Evolutionary conservation across 2,329 filamentous ascomycete species (phyloP), one percentile per base, ranked within the genome.

Genomic region (Colletotrichum cereale): DNA sequence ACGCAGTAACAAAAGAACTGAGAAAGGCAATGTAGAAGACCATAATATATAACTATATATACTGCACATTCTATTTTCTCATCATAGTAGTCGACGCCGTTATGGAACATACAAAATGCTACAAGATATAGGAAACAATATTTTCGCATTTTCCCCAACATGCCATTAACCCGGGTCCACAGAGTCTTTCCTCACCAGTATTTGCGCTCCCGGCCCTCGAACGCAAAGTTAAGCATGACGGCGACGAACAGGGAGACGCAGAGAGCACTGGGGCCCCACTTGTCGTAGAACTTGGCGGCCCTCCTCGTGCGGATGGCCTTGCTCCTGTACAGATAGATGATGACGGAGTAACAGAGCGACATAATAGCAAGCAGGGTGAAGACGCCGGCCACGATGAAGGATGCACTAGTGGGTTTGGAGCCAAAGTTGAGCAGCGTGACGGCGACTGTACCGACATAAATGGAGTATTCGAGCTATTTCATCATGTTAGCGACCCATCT

Each of bases 281-380:
- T 91, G 80, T 99, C 96, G 80, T 98, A 96, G 82, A 96, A 99
- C 76, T 91, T 92, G 50, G 96, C 94, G n/a, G 93, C 94, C 74
- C 91, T 91, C 63, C 96, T 88, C 76, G 92, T 91, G 75, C 94
- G 89, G 78, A 98, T 98, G 73, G 94, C 94, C 73, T 89, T 86
- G 75, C 96, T 95, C 67, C 96, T 90, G 89, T 96, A 97, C 29
- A 97, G 84, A 80, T 98, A 99, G 64, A 97, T 89, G 58, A 87
- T 88, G 50, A 97, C 90, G 29, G 91, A 93, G 82, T 99, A 99
- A 67, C 92, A 81, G n/a, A 99, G 86, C 38, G 93, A 90, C 8
- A 92, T 73, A 50, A 95, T 87, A 2, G 96, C 95, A 3, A 98
- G 86, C 24, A 95, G 81, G 0, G 95, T 98, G 81, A 98, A 99